Base-by-base conservation (phyloP, 352 stramenopile species). In the Phytophthora rubi region DNA sequence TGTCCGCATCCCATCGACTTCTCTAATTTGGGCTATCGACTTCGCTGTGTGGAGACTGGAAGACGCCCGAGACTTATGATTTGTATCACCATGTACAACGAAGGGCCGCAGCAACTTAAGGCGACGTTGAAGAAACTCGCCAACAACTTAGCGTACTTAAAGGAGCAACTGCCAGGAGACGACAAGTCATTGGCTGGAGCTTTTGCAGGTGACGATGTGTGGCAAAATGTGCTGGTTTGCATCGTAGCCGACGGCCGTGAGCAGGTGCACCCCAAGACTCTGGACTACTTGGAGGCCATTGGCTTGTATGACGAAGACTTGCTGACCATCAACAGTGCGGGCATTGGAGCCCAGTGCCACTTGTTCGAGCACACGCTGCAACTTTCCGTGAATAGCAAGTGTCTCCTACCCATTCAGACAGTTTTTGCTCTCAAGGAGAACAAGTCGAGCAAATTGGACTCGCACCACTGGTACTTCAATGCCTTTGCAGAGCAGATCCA, bases 51-150 rank as follows among this genome's bases (percentile, higher is more conserved):
- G 49, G 86, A 95, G 71, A 85, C 88, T 47, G 68, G 84, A 6
- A 84, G 89, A 26, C 83, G 86, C 0, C 89, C 87, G 4, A 68
- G 81, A n/a, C 71, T 95, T 4, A 90, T 96, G 83, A 86, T 96
- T 32, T 92, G 86, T 57, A 93, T 96, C 69, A 96, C 86, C 28
- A 93, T 94, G 76, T 96, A 91, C 74, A 96, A 96, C 63, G 88
- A 96, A 75, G 73, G 71, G 0, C 83, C 83, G 4, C 70, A 82
- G 33, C 80, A 94, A 59, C 73, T 96, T 3, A 88, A 90, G 56
- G 76, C 69, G 6, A 94, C 89, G 52, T 71, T 96, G 6, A 82
- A 87, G 60, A 96, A 95, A 70, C 71, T 96, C 2, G 81, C 82
- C 53, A 95, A 94, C 77, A 96, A 96, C 64, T 79, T 95, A 63